Evolutionary conservation across 2,329 filamentous ascomycete genomes (phyloP), one percentile per base, ranked within the genome.

Genomic region (Simplicillium aogashimaense): DNA sequence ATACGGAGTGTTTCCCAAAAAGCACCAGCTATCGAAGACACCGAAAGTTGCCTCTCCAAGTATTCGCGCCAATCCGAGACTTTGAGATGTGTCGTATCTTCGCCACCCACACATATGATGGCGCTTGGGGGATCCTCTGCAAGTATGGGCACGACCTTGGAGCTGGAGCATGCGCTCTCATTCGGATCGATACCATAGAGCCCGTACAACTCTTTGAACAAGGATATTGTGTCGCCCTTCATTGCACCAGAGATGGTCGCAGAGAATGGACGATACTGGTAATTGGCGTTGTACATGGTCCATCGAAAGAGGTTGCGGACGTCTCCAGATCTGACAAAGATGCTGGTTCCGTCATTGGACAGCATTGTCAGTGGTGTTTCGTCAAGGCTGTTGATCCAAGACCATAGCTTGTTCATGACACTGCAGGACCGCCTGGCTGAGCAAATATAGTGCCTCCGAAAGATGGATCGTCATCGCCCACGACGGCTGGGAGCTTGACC

Each of bases 391-490:
- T 41, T 40, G 15, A 65, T 41, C 33, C 61, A 58, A 2, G 36
- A 35, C 12, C 55, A 48, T 35, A 67, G 47, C 2, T 63, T 62
- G 0, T 37, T 11, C n/a, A 45, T 49, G 37, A 66, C 55, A 41
- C 58, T 53, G 3, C 42, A 28, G 29, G 49, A 42, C 4, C 63
- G 14, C 55, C 63, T 3, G 62, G 61, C 37, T 67, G 67, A 3
- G 61, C 33, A 2, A 67, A 41, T 13, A 66, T 54, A 8, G 60
- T 46, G 2, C 63, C 62, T 3, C 60, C 56, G 45, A 63, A 60
- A 7, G 49, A 48, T 6, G 51, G 48, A 43, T 67, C 54, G 1
- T 55, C 56, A 11, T 60, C 51, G 1, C 53, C 45, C 1, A 66
- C 55, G 13, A 50, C 51, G 7, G 64, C 64, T 2, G 65, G 59